A percentile compares a stretch with the other conserved stretches of the same genome.
Evolutionary conservation across 2,329 filamentous ascomycete genomes (phyloP).

Genomic region (Ophiostoma quercus): DNA sequence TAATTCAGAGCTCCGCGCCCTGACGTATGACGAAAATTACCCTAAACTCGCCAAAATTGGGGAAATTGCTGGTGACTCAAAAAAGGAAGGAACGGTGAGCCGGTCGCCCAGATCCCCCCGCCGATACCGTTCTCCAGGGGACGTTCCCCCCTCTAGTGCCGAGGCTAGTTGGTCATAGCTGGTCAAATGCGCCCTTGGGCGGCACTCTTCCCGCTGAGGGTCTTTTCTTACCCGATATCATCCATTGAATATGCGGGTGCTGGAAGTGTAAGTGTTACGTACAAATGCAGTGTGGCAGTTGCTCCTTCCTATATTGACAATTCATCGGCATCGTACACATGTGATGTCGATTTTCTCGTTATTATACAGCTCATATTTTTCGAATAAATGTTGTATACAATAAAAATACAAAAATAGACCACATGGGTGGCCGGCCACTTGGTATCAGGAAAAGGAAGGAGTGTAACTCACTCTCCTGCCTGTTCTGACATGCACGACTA

Average conservation of each 20-base stretch:
- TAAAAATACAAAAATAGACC: background rate
- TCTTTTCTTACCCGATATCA: background rate
- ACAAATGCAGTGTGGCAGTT: background rate
- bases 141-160: background rate
- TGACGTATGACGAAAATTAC: slow-evolving; percentile 9
- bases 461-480: background rate
- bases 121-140: slow-evolving; percentile 4
- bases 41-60: background rate
- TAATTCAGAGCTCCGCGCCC: background rate
- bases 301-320: background rate
- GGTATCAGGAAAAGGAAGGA: background rate
- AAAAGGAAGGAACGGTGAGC: slow-evolving; percentile 13
- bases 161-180: background rate
- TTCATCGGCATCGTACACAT: background rate
- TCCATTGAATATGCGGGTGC: background rate
- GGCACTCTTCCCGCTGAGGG: background rate
- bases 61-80: background rate
- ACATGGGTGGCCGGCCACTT: background rate
- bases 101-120: slow-evolving; percentile 1
- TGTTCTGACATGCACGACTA: background rate
- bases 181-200: background rate
- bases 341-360: background rate
- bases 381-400: background rate
- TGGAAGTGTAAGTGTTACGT: background rate
- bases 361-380: background rate